Percentiles rank a stretch among this genome's conserved stretches.
Conservation (phyloP, 164 flowering plant species). For the Stephania cephalantha region DNA sequence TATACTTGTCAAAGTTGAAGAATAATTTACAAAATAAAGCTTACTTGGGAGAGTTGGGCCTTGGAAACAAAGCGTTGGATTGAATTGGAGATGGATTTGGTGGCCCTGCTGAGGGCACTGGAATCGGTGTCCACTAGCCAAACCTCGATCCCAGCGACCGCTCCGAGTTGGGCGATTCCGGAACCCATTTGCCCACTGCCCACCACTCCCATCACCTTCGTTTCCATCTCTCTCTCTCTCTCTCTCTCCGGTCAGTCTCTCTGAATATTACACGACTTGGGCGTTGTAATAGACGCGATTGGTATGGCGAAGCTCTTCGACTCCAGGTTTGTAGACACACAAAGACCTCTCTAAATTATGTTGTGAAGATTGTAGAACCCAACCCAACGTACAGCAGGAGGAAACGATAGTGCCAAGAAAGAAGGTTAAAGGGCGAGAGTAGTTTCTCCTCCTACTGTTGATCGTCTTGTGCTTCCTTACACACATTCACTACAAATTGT, state of each 20-base stretch:
- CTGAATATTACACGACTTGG: too few relatives aligned
- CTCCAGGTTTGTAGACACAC: too few relatives aligned
- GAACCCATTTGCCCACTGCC: slow-evolving; percentile 97
- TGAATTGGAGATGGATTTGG: slow-evolving; percentile 35
- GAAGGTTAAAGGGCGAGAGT: too few relatives aligned
- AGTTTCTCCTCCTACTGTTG: too few relatives aligned
- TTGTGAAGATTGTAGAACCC: too few relatives aligned
- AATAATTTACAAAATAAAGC: not conserved
- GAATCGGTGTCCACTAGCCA: slow-evolving; percentile 57
- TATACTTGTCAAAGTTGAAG: not conserved
- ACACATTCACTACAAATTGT: too few relatives aligned
- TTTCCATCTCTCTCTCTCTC: slow-evolving; percentile 11
- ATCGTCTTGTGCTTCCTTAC: too few relatives aligned
- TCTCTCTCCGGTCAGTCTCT: too few relatives aligned
- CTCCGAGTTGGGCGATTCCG: slow-evolving; percentile 90
- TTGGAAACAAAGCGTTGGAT: slow-evolving; percentile 55
- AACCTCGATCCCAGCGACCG: slow-evolving; percentile 53
- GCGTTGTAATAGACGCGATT: not conserved
- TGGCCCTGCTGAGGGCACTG: slow-evolving; percentile 50
- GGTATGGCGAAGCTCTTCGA: too few relatives aligned
- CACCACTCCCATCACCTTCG: slow-evolving; percentile 56
- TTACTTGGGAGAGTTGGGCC: slow-evolving; percentile 61
- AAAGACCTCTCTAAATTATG: too few relatives aligned
- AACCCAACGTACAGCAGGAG: too few relatives aligned
- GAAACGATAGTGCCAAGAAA: too few relatives aligned